phyloP scores from a whole-genome alignment of 768 basidiomycete genomes.

The Chalciporus pseudorubinellus region DNA sequence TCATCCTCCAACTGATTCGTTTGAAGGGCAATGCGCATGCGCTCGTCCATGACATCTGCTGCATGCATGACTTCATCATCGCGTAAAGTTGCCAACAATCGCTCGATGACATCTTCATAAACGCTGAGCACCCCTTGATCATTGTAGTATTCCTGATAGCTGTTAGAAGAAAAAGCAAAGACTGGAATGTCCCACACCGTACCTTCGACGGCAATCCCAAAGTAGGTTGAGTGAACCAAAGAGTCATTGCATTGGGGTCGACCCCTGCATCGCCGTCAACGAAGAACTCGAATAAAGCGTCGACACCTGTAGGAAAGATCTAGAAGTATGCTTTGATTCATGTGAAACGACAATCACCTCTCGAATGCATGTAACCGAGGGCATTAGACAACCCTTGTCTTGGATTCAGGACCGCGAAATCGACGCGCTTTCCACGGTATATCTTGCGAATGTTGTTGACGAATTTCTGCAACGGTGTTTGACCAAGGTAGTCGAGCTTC shows the following conservation, averaged over 20 bases:
- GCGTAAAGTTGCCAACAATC: constrained; percentile 59
- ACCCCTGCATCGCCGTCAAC: constrained; percentile 85
- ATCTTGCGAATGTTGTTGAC: constrained; percentile 58
- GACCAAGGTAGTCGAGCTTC: constrained; percentile 69
- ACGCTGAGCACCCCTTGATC: constrained; percentile 67
- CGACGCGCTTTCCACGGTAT: constrained; percentile 52
- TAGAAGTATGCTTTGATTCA: background rate
- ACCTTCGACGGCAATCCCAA: constrained; percentile 90
- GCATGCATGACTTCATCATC: constrained; percentile 36
- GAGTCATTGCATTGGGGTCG: constrained; percentile 81
- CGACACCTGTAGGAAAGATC: constrained; percentile 52
- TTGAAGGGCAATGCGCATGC: constrained; percentile 32
- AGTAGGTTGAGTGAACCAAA: constrained; percentile 81
- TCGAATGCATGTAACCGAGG: constrained; percentile 82
- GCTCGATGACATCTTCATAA: constrained; percentile 67
- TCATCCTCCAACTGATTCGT: constrained; percentile 36
- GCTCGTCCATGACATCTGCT: constrained; percentile 8
- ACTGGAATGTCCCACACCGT: background rate
- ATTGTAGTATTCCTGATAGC: constrained; percentile 78
- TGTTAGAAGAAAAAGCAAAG: background rate
- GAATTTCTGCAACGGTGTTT: constrained; percentile 66
- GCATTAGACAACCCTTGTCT: constrained; percentile 73
- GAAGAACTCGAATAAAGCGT: constrained; percentile 74
- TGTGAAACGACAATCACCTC: constrained; percentile 47
- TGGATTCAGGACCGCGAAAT: constrained; percentile 34